Percentiles rank a stretch among this genome's conserved stretches.
Evolutionary conservation across 2,329 filamentous ascomycete species (phyloP).

Genomic region (Ascochyta fabae): DNA sequence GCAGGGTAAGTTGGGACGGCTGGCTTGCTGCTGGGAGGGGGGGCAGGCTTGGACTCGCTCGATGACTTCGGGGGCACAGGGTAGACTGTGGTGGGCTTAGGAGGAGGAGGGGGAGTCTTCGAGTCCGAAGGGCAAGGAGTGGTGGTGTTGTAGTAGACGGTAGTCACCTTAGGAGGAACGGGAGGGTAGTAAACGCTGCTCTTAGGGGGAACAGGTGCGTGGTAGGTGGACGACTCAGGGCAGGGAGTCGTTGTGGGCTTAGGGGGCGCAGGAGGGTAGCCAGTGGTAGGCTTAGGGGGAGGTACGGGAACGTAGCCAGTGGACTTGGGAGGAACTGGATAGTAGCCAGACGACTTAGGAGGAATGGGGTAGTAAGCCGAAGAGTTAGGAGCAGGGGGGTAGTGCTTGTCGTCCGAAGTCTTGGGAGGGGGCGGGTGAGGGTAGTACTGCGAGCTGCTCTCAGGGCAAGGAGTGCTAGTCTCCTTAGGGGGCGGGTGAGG

Average conservation of each 20-base stretch:
- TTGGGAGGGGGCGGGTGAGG: neutral
- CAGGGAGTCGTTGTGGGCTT: constrained; percentile 12
- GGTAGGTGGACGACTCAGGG: constrained; percentile 8
- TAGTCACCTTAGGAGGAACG: constrained; percentile 6
- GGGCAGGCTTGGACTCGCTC: neutral
- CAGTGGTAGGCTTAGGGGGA: constrained; percentile 1
- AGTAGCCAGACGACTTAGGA: neutral
- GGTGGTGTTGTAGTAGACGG: constrained; percentile 17
- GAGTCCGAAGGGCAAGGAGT: constrained; percentile 10
- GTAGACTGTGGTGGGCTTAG: constrained; percentile 12
- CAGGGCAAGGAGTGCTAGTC: constrained; percentile 11
- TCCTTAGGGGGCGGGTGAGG: neutral
- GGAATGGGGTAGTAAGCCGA: neutral
- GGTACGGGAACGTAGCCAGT: neutral
- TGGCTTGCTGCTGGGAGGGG: neutral
- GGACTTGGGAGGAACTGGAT: neutral
- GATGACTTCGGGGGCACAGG: constrained; percentile 11
- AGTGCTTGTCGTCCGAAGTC: neutral
- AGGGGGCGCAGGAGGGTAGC: neutral
- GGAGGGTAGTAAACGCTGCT: constrained; percentile 2
- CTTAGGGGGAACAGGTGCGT: constrained; percentile 5
- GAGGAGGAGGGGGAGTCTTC: constrained; percentile 12
- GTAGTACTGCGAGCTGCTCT: constrained; percentile 15
- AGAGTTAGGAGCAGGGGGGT: constrained; percentile 8
- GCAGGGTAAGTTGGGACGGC: constrained; percentile 1